A percentile compares a stretch with the other conserved stretches of the same genome.
phyloP scores from a whole-genome alignment of 2,329 filamentous ascomycete genomes.

The Metarhizium brunneum region DNA sequence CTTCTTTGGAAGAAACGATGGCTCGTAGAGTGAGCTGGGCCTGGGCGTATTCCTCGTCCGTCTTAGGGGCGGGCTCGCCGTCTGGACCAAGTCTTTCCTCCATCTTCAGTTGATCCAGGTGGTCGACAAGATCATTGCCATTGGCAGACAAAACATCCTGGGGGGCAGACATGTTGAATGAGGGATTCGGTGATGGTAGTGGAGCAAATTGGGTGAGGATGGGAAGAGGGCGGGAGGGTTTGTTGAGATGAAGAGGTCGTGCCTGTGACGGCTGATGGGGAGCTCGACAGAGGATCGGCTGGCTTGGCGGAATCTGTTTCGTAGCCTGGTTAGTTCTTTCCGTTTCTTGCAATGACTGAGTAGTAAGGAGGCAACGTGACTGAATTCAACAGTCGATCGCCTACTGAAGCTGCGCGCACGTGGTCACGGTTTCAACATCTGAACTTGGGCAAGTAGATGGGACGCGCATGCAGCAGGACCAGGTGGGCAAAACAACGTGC shows the following conservation, averaged over 20 bases:
- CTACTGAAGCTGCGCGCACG: neutral
- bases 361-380: neutral
- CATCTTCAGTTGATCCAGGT: slow-evolving; percentile 57
- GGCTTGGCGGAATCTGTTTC: neutral
- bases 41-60: slow-evolving; percentile 92
- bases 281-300: neutral
- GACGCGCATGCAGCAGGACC: neutral
- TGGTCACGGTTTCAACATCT: neutral
- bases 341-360: neutral
- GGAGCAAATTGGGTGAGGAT: slow-evolving; percentile 9
- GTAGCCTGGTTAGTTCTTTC: neutral
- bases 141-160: slow-evolving; percentile 50
- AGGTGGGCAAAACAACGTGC: neutral
- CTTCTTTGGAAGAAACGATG: slow-evolving; percentile 98
- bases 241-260: neutral
- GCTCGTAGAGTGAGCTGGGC: slow-evolving; percentile 89
- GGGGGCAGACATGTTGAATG: slow-evolving; percentile 45
- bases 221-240: neutral
- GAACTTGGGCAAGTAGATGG: neutral
- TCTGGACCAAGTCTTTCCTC: slow-evolving; percentile 61
- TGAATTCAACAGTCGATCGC: neutral
- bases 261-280: neutral
- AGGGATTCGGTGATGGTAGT: neutral
- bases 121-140: slow-evolving; percentile 51
- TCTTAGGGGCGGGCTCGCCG: slow-evolving; percentile 74